Conservation (phyloP, 2,329 filamentous ascomycete species). For the Calonectria ilicicola region DNA sequence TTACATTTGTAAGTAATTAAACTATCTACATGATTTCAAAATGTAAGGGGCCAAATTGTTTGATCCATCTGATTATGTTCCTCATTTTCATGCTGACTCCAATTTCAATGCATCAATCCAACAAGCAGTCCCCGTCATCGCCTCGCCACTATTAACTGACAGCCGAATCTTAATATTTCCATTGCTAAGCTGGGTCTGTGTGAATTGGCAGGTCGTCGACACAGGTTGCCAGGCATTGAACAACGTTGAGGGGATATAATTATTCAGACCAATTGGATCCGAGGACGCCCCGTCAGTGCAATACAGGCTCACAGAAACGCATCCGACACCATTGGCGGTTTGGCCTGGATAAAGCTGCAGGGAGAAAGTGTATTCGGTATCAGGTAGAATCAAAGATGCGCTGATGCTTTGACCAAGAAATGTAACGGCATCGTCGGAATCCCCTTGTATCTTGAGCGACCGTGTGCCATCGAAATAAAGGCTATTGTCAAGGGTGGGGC, state of each 20-base stretch:
- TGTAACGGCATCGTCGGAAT: neutral
- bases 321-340: neutral
- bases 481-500: neutral
- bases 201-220: neutral
- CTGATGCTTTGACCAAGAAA: neutral
- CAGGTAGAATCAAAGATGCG: neutral
- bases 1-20: no score
- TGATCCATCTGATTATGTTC: no score
- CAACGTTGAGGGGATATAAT: neutral
- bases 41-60: no score
- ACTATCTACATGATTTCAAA: no score
- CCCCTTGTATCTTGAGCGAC: neutral
- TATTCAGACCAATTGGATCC: neutral
- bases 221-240: neutral
- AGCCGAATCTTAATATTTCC: neutral
- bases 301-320: neutral
- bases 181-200: neutral
- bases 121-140: neutral
- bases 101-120: neutral
- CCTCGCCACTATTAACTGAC: neutral
- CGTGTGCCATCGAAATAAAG: neutral
- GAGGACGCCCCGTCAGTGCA: neutral
- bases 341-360: neutral
- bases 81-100: no score
- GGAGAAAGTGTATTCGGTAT: neutral